phyloP scores from a whole-genome alignment of 495 filamentous ascomycete genomes.

The Hypoxylon crocopeplum region DNA sequence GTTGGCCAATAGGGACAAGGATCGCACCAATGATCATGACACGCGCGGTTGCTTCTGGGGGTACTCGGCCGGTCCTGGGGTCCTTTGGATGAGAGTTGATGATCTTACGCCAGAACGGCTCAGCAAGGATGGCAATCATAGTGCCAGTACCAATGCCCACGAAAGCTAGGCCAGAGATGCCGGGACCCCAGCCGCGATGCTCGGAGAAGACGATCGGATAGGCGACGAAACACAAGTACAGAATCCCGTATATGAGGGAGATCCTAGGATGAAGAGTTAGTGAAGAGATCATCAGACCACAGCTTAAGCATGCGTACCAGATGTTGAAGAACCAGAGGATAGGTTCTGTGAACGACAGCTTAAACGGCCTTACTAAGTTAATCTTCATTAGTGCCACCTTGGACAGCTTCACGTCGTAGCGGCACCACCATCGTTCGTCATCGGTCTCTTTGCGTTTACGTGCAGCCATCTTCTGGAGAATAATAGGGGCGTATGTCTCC shows the following conservation, averaged over 20 bases:
- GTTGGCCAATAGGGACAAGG: slow-evolving; percentile 72
- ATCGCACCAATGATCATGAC: slow-evolving; percentile 74
- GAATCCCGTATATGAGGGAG: slow-evolving; percentile 67
- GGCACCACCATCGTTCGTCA: slow-evolving; percentile 77
- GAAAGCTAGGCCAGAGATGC: slow-evolving; percentile 78
- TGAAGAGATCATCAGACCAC: neutral
- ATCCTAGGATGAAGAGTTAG: slow-evolving; percentile 43
- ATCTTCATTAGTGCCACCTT: slow-evolving; percentile 60
- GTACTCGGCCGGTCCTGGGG: slow-evolving; percentile 68
- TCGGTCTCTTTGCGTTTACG: slow-evolving; percentile 73
- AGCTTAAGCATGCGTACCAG: slow-evolving; percentile 43
- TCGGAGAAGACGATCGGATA: slow-evolving; percentile 80
- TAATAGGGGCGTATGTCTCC: slow-evolving; percentile 80
- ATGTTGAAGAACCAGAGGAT: slow-evolving; percentile 87
- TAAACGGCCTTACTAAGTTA: slow-evolving; percentile 77
- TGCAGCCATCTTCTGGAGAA: slow-evolving; percentile 73
- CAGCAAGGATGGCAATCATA: slow-evolving; percentile 67
- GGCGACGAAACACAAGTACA: slow-evolving; percentile 88
- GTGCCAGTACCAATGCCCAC: slow-evolving; percentile 80
- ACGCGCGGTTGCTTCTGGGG: slow-evolving; percentile 76
- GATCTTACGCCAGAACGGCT: slow-evolving; percentile 74
- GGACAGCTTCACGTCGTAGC: slow-evolving; percentile 70
- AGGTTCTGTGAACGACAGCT: slow-evolving; percentile 80
- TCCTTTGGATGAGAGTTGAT: slow-evolving; percentile 75
- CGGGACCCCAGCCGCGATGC: slow-evolving; percentile 75